Base-by-base conservation (phyloP, 371 early-diverging fungal genomes). In the Saksenaea vasiformis region DNA sequence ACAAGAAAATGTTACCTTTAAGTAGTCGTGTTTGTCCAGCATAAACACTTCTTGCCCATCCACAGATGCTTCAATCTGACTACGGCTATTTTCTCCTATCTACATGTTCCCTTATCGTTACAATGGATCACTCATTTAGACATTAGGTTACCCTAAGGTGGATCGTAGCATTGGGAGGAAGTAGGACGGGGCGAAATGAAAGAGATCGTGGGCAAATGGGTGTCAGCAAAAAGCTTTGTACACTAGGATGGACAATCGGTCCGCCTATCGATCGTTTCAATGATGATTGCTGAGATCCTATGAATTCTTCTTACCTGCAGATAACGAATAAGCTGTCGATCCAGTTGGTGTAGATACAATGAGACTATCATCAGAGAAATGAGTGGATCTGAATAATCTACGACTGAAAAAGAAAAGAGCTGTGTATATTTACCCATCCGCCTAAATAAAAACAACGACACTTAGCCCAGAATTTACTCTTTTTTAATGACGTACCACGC, bases 191-290 rank as follows among this genome's bases (percentile, higher is more conserved):
- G 34, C 98, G 85, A 75, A 97, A 97, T 11, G 95, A 94, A 35
- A 97, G 78, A 14, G 97, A 95, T 54, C 96, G 87, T 7, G 98
- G 96, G 70, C 98, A 98, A 66, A 98, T 96, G 0, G 98, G 98
- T 1, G 98, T 96, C 55, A 98, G 66, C 0, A 96, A 76, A 54
- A 96, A 74, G 11, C 93, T 87, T 56, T 92, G 91, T 22, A 97
- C 93, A 14, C 91, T 87, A 14, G 98, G 98, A 71, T 98, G 98
- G 17, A 95, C 91, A 59, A 97, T 91, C 0, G 97, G 94, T 0
- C 98, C 98, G 38, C 90, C 88, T 73, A 51, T 37, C 43, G 63
- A 27, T 62, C 63, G 19, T n/a, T n/a, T n/a, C n/a, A n/a, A n/a
- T n/a, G n/a, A n/a, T n/a, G n/a, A n/a, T n/a, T n/a, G n/a, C n/a